A percentile compares a stretch with the other conserved stretches of the same genome.
These are phyloP conservation scores for Aureobasidium melanogenum DNA, from an alignment of 2,329 filamentous ascomycete genomes.

Conservation along the genomic window DNA sequence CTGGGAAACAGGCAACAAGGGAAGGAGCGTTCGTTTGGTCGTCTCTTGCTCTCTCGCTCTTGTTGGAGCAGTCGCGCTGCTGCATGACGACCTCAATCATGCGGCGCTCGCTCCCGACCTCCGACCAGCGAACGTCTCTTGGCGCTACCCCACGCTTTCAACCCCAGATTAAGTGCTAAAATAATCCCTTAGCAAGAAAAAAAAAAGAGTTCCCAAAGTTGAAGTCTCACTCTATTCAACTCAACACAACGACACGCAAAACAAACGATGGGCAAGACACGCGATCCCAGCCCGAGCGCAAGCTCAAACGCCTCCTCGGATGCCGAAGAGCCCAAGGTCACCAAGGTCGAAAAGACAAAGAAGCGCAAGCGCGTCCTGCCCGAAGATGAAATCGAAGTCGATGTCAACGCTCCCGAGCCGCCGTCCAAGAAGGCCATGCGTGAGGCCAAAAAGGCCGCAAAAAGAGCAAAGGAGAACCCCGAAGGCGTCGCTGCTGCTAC, in stretches of 20 bases:
- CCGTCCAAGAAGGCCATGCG: slow-evolving; percentile 90
- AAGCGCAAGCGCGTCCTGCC: slow-evolving; percentile 61
- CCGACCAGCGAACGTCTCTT: neutral
- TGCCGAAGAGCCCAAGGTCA: neutral
- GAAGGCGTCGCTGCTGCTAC: slow-evolving; percentile 4
- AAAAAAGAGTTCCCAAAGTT: neutral
- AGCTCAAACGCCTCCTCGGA: neutral
- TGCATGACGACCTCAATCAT: neutral
- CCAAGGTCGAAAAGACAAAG: slow-evolving; percentile 21
- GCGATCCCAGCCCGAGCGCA: slow-evolving; percentile 7
- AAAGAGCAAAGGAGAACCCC: slow-evolving; percentile 14
- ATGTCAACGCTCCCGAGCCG: slow-evolving; percentile 81
- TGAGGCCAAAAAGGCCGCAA: slow-evolving; percentile 63
- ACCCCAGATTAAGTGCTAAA: neutral
- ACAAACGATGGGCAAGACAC: neutral
- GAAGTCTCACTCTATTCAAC: neutral
- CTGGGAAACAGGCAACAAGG: too few species aligned
- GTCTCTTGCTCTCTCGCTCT: neutral
- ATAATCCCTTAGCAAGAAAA: neutral
- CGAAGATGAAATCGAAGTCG: slow-evolving; percentile 73
- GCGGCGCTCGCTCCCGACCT: neutral
- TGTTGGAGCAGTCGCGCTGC: neutral
- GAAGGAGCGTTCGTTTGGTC: neutral
- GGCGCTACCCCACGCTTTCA: neutral
- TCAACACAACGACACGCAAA: neutral